These are phyloP conservation scores for Clathrus columnatus DNA, from an alignment of 768 basidiomycete species.

Conservation along the genomic window DNA sequence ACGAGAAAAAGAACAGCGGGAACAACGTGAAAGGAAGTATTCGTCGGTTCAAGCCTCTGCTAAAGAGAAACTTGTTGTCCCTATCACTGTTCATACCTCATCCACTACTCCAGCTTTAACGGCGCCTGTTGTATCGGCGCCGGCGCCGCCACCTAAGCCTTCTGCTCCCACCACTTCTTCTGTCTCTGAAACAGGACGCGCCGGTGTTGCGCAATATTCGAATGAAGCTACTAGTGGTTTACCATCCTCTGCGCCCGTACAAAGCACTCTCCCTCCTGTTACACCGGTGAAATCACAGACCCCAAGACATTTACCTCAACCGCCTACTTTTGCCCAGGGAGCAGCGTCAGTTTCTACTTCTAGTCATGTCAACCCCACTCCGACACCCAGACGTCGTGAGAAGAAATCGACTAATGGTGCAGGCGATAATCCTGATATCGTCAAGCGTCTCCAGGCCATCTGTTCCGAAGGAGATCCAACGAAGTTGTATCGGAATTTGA, in stretches of 20 bases:
- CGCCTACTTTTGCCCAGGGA: constrained; percentile 48
- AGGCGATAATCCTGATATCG: constrained; percentile 74
- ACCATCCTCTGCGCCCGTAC: constrained; percentile 2
- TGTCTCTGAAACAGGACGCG: constrained; percentile 20
- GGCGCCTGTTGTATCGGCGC: constrained; percentile 9
- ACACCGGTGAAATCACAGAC: constrained; percentile 15
- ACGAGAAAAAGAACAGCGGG: constrained; percentile 16
- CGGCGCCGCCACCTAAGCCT: constrained; percentile 38
- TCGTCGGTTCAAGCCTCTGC: constrained; percentile 31
- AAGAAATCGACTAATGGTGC: constrained; percentile 76
- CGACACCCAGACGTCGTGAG: constrained; percentile 78
- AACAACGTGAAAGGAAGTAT: not conserved
- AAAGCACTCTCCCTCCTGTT: not conserved
- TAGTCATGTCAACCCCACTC: constrained; percentile 54
- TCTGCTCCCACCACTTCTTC: constrained; percentile 19
- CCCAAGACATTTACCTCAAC: constrained; percentile 21
- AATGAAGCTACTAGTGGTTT: not conserved
- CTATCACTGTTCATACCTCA: constrained; percentile 28
- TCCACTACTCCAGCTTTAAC: constrained; percentile 19
- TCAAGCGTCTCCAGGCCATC: constrained; percentile 84
- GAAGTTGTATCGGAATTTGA: constrained; percentile 79
- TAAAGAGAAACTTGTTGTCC: constrained; percentile 23
- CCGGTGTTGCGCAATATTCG: not conserved
- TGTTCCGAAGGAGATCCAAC: constrained; percentile 98
- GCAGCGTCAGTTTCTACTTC: constrained; percentile 46